Evolutionary conservation across 1,284 basidiomycete genomes (phyloP).

Genomic region (Puccinia coronata): DNA sequence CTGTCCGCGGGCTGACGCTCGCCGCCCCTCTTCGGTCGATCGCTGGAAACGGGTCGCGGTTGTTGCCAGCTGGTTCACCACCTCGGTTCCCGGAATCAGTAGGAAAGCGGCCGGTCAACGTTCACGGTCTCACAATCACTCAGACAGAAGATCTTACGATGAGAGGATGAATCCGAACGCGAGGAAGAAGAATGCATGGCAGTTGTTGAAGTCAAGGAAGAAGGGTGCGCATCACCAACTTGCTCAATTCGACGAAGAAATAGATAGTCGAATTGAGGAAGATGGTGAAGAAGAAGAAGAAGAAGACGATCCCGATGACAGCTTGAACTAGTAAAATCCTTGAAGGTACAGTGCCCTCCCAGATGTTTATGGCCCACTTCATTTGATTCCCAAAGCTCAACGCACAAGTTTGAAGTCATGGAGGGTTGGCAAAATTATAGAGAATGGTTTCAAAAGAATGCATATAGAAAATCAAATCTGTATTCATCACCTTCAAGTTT

Average conservation of each 20-base stretch:
- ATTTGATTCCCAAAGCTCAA: too few relatives aligned
- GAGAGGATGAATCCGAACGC: conserved; percentile 68
- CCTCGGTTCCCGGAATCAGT: conserved; percentile 64
- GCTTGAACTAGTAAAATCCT: conserved; percentile 71
- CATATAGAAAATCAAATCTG: too few relatives aligned
- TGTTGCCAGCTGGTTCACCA: conserved; percentile 70
- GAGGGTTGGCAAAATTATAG: too few relatives aligned
- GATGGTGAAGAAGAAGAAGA: conserved; percentile 63
- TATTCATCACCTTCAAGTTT: too few relatives aligned
- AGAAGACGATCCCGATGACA: conserved; percentile 67
- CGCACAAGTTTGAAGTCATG: too few relatives aligned
- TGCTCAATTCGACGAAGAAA: conserved; percentile 56
- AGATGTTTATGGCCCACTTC: too few relatives aligned
- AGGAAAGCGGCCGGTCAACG: neutral
- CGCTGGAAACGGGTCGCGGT: conserved; percentile 76
- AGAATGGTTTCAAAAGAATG: too few relatives aligned
- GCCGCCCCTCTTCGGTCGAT: neutral
- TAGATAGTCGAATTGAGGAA: conserved; percentile 51
- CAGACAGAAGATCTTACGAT: conserved; percentile 69
- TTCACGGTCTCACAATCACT: conserved; percentile 51
- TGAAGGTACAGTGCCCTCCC: conserved; percentile 66
- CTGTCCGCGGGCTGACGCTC: neutral
- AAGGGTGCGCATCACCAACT: conserved; percentile 42
- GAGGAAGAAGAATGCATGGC: conserved; percentile 28
- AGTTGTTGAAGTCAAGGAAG: conserved; percentile 15